These are phyloP conservation scores for Vaccinium corymbosum DNA, from an alignment of 148 eudicot species.

Conservation along the genomic window DNA sequence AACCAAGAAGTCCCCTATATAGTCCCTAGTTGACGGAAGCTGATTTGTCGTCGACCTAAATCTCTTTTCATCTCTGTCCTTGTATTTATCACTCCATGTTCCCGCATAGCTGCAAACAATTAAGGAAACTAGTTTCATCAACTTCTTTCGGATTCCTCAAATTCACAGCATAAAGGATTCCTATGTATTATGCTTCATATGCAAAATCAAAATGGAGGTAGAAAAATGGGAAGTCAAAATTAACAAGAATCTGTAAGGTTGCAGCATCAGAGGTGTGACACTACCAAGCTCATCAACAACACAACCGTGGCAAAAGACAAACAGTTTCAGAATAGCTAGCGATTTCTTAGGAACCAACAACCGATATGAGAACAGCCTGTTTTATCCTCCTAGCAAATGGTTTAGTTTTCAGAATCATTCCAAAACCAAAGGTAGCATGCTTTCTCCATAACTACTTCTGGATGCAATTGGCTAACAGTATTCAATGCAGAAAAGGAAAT, in stretches of 20 bases:
- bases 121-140: neutral
- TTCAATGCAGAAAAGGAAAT: neutral
- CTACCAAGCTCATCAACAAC: neutral
- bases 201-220: neutral
- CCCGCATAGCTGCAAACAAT: constrained; percentile 63
- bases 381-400: neutral
- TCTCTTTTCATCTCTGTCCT: constrained; percentile 49
- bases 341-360: neutral
- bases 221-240: constrained; percentile 4
- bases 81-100: constrained; percentile 86
- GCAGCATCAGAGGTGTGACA: neutral
- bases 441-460: neutral
- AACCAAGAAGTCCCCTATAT: constrained; percentile 65
- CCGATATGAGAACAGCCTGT: neutral
- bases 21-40: constrained; percentile 61
- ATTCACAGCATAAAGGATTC: neutral
- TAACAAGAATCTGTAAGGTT: neutral
- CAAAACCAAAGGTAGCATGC: neutral
- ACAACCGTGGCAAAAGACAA: neutral
- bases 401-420: neutral
- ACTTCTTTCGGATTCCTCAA: neutral
- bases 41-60: constrained; percentile 57
- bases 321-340: neutral
- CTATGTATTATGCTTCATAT: neutral
- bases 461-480: neutral